These are phyloP conservation scores for Colletotrichum somersetense DNA, from an alignment of 2,329 filamentous ascomycete species.

Conservation along the genomic window DNA sequence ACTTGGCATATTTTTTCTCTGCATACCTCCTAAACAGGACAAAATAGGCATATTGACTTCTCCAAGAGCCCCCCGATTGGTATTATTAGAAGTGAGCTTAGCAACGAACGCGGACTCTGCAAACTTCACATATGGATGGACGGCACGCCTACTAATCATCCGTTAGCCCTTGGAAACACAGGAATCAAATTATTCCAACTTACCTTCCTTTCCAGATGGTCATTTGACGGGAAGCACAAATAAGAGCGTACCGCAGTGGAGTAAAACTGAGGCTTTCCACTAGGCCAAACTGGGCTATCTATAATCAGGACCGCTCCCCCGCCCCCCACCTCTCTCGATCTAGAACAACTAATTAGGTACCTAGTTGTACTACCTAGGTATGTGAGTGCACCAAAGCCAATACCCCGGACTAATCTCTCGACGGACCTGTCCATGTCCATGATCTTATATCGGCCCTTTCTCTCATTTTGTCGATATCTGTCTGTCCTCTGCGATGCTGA, in stretches of 20 bases:
- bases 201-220: background rate
- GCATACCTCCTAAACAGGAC: background rate
- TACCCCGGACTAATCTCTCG: background rate
- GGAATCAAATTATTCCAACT: background rate
- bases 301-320: background rate
- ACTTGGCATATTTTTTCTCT: background rate
- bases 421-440: background rate
- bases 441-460: background rate
- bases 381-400: background rate
- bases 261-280: background rate
- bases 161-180: rapidly evolving
- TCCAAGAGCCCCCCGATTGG: background rate
- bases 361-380: no score
- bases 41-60: background rate
- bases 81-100: no score
- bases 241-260: background rate
- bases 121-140: background rate
- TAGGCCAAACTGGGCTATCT: background rate
- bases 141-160: no score
- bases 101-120: no score
- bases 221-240: no score
- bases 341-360: background rate
- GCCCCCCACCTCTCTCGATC: background rate
- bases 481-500: background rate
- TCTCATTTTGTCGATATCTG: background rate